Percentiles rank a stretch among this genome's conserved stretches.
phyloP scores from a whole-genome alignment of 108 stramenopile genomes.

The Schizochytrium sp. region DNA sequence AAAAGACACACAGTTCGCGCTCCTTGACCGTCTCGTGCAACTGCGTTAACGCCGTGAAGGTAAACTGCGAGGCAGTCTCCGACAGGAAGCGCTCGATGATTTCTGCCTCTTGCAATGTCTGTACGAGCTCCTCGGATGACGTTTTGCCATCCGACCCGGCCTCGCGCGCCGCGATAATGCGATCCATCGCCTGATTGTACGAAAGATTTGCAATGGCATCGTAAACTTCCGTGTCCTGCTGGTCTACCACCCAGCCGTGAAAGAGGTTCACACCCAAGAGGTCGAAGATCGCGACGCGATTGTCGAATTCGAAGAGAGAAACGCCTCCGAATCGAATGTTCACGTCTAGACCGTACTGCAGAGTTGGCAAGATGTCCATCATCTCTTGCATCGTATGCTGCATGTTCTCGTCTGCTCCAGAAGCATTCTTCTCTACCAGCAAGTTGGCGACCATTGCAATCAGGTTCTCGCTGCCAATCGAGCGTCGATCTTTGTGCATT shows the following conservation, averaged over 20 bases:
- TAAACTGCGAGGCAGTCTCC: constrained; percentile 67
- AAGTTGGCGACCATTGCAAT: constrained; percentile 39
- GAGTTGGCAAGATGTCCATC: constrained; percentile 61
- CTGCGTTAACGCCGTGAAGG: constrained; percentile 65
- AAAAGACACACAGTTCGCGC: constrained; percentile 71
- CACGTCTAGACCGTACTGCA: constrained; percentile 91
- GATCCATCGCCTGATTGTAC: constrained; percentile 87
- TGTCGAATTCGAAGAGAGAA: constrained; percentile 76
- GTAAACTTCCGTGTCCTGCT: constrained; percentile 49
- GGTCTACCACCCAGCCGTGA: constrained; percentile 93
- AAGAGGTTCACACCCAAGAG: constrained; percentile 69
- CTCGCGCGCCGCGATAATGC: constrained; percentile 59
- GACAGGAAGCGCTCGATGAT: constrained; percentile 61
- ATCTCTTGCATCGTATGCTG: constrained; percentile 59
- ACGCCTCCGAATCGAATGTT: constrained; percentile 78
- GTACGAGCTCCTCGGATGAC: neutral
- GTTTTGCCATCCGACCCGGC: constrained; percentile 21
- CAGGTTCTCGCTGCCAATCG: constrained; percentile 39
- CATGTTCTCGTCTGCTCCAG: neutral
- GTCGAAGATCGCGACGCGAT: constrained; percentile 77
- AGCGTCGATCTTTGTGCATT: constrained; percentile 52
- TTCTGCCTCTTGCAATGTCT: constrained; percentile 38
- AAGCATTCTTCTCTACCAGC: constrained; percentile 32
- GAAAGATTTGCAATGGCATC: constrained; percentile 45
- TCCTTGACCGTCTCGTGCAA: constrained; percentile 64